These are phyloP conservation scores for Fusarium chlamydosporum DNA, from an alignment of 2,329 filamentous ascomycete species.

Conservation along the genomic window DNA sequence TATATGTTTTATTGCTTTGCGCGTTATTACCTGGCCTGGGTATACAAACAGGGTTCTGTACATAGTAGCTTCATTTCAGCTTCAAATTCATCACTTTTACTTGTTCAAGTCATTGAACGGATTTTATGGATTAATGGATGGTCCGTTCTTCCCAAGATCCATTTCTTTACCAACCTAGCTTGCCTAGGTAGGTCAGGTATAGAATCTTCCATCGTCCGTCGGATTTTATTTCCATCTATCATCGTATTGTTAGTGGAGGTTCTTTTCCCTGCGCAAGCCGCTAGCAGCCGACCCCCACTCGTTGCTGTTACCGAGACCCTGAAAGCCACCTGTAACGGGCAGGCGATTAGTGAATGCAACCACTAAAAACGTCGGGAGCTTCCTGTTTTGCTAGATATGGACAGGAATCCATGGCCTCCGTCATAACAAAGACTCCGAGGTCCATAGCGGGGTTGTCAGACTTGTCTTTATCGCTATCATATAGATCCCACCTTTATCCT, in stretches of 20 bases:
- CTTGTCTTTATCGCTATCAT: conserved; percentile 2
- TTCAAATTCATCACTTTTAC: conserved; percentile 4
- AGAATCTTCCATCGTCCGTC: neutral
- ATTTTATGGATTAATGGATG: neutral
- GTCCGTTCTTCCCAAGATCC: conserved; percentile 13
- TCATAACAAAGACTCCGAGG: conserved; percentile 39
- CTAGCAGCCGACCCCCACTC: conserved; percentile 35
- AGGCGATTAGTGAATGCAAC: conserved; percentile 35
- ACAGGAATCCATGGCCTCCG: conserved; percentile 13
- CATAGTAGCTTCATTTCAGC: conserved; percentile 5
- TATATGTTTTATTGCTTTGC: conserved; percentile 1
- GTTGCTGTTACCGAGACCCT: conserved; percentile 14
- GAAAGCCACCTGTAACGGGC: conserved; percentile 37
- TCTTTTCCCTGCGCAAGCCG: conserved; percentile 43
- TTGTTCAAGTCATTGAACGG: neutral
- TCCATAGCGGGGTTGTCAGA: conserved; percentile 45
- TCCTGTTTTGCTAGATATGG: conserved; percentile 41
- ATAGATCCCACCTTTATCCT: conserved; percentile 23
- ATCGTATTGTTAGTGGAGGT: neutral
- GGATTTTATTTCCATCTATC: neutral
- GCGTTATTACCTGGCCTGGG: neutral
- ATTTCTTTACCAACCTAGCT: neutral
- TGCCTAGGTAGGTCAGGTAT: too few species aligned
- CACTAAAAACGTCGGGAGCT: conserved; percentile 41
- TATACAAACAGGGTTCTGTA: conserved; percentile 1